phyloP scores from a whole-genome alignment of 768 basidiomycete species.

The Pisolithus orientalis region DNA sequence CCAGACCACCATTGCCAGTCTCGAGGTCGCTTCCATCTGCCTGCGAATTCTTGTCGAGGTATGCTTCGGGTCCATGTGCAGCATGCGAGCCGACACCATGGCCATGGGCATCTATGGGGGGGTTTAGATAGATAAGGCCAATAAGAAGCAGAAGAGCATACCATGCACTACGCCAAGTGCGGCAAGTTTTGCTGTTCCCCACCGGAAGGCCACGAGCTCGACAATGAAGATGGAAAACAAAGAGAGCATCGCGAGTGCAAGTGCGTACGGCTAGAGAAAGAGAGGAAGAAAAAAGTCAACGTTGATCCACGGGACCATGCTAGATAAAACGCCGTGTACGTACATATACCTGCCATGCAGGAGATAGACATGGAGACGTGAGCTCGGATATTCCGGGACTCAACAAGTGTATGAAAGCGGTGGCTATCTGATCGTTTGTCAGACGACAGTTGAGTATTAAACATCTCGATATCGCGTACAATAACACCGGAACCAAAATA shows the following conservation, averaged over 20 bases:
- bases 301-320: too few species aligned
- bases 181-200: constrained; percentile 69
- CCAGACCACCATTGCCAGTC: constrained; percentile 7
- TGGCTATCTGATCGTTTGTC: constrained; percentile 58
- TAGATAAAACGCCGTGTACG: constrained; percentile 16
- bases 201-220: constrained; percentile 83
- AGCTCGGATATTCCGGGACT: constrained; percentile 70
- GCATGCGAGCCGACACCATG: constrained; percentile 54
- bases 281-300: neutral
- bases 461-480: constrained; percentile 34
- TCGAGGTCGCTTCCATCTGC: constrained; percentile 22
- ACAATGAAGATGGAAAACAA: constrained; percentile 81
- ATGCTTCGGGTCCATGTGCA: constrained; percentile 62
- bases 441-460: neutral
- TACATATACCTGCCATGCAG: constrained; percentile 73
- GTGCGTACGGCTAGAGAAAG: constrained; percentile 61
- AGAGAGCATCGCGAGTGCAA: constrained; percentile 75
- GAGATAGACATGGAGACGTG: constrained; percentile 58
- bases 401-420: constrained; percentile 82
- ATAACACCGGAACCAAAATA: constrained; percentile 91
- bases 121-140: neutral
- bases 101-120: constrained; percentile 53
- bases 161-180: constrained; percentile 61
- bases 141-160: constrained; percentile 18
- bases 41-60: constrained; percentile 5